These are phyloP conservation scores for Poteriospumella lacustris DNA, from an alignment of 108 stramenopile genomes.

Conservation along the genomic window DNA sequence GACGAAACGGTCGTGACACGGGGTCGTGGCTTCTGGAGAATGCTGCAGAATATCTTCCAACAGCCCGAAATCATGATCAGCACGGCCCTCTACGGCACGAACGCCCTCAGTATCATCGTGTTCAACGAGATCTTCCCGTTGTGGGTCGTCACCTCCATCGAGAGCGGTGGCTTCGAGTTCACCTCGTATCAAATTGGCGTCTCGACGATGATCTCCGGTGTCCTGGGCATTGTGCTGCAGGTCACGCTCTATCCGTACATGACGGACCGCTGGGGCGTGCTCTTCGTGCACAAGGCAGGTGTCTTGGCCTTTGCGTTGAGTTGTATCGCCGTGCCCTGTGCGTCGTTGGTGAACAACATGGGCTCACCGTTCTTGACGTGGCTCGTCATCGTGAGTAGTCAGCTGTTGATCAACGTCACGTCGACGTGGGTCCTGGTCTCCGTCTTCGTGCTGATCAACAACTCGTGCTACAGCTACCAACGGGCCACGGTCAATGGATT, in stretches of 20 bases:
- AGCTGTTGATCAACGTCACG: neutral
- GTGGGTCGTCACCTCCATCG: neutral
- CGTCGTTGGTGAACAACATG: neutral
- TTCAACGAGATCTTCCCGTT: neutral
- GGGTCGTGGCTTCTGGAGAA: neutral
- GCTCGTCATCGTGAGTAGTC: neutral
- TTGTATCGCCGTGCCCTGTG: neutral
- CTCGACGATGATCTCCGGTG: neutral
- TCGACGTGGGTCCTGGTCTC: neutral
- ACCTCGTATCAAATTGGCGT: neutral
- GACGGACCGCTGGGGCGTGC: neutral
- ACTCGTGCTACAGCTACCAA: neutral
- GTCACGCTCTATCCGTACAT: neutral
- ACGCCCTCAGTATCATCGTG: neutral
- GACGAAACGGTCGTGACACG: too few relatives aligned
- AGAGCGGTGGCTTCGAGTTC: neutral
- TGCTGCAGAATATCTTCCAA: neutral
- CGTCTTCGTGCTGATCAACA: constrained; percentile 12
- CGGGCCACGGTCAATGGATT: constrained; percentile 12
- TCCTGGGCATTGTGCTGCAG: neutral
- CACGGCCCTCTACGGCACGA: neutral
- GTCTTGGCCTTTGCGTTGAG: neutral
- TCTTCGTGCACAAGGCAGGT: neutral
- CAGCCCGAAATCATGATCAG: neutral
- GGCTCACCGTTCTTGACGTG: neutral